phyloP scores from a whole-genome alignment of 768 basidiomycete species.

The Phanerochaete sordida region DNA sequence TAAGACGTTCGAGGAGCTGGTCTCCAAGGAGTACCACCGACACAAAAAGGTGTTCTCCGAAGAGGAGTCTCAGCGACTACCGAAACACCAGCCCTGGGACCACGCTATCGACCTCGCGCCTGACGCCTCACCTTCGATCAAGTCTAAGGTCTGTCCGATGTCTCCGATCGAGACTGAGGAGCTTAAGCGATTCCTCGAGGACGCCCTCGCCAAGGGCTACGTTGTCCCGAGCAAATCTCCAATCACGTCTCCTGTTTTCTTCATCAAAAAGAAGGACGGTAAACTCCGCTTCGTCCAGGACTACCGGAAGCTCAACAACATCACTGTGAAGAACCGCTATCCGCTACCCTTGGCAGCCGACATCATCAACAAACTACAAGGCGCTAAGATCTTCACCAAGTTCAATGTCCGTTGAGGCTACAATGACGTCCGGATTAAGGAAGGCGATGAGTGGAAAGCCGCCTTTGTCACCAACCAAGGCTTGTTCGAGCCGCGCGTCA shows the following conservation, averaged over 20 bases:
- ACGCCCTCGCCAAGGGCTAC: slow-evolving; percentile 14
- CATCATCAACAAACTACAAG: slow-evolving; percentile 20
- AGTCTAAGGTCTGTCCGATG: slow-evolving; percentile 17
- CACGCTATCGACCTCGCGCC: slow-evolving; percentile 13
- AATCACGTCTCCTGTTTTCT: slow-evolving; percentile 20
- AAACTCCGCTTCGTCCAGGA: slow-evolving; percentile 28
- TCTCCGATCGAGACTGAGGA: slow-evolving; percentile 15
- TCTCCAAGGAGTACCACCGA: slow-evolving; percentile 10
- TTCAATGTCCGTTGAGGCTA: slow-evolving; percentile 27
- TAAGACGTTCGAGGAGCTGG: slow-evolving; percentile 10
- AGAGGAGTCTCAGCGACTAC: slow-evolving; percentile 19
- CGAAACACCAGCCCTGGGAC: slow-evolving; percentile 13
- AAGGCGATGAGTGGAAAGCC: slow-evolving; percentile 32
- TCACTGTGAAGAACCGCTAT: slow-evolving; percentile 19
- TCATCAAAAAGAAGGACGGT: slow-evolving; percentile 35
- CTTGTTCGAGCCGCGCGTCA: slow-evolving; percentile 25
- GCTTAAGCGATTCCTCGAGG: slow-evolving; percentile 23
- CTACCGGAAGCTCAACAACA: slow-evolving; percentile 25
- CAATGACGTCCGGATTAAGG: slow-evolving; percentile 18
- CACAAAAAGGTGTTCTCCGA: slow-evolving; percentile 21
- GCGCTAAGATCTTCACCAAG: slow-evolving; percentile 23
- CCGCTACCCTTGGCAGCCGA: slow-evolving; percentile 18
- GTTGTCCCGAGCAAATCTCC: slow-evolving; percentile 14
- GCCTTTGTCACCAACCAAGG: slow-evolving; percentile 27
- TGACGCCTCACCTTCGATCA: neutral